These are phyloP conservation scores for Clitoria ternatea DNA, from an alignment of 306 rosid species.

Conservation along the genomic window DNA sequence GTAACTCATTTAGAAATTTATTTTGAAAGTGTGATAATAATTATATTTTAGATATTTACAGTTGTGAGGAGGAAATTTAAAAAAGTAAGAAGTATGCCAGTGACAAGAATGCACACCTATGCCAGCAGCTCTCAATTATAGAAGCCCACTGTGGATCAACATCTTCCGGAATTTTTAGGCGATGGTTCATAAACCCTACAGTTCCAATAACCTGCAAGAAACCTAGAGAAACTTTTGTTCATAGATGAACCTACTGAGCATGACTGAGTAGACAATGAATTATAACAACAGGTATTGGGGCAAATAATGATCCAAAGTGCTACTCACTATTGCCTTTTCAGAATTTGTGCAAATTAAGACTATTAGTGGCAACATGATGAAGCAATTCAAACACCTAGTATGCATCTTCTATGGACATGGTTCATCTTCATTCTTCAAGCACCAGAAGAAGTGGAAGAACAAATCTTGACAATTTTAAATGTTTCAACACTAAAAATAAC, in stretches of 20 bases:
- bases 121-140: slow-evolving; percentile 94
- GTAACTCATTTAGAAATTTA: background rate
- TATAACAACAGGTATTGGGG: background rate
- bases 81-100: background rate
- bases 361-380: background rate
- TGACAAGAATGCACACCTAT: slow-evolving; percentile 44
- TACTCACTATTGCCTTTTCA: background rate
- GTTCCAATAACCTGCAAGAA: slow-evolving; percentile 89
- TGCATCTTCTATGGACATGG: background rate
- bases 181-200: slow-evolving; percentile 96
- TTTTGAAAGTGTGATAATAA: background rate
- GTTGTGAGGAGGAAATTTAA: background rate
- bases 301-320: background rate
- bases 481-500: background rate
- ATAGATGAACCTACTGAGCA: slow-evolving; percentile 22
- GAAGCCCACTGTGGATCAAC: slow-evolving; percentile 85
- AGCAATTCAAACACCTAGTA: background rate
- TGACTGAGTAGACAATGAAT: background rate
- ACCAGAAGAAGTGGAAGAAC: background rate
- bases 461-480: background rate
- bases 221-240: slow-evolving; percentile 34
- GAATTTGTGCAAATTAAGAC: background rate
- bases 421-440: background rate
- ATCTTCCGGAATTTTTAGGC: slow-evolving; percentile 87
- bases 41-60: background rate